Conservation (phyloP, 306 rosid species). For the Sesbania bispinosa region DNA sequence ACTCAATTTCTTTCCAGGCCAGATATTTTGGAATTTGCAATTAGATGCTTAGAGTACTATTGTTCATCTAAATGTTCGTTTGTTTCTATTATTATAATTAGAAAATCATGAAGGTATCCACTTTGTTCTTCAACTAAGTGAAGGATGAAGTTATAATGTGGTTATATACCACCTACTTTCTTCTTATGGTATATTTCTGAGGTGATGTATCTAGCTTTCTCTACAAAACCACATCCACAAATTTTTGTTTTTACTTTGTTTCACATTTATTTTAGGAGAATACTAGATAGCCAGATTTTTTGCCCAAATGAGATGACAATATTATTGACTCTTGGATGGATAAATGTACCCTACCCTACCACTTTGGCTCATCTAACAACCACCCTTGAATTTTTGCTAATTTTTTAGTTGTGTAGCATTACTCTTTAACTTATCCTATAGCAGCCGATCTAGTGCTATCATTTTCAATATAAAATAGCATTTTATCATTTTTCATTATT, state of each 20-base stretch:
- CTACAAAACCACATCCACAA: not conserved
- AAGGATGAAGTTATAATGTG: not conserved
- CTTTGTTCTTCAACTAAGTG: not conserved
- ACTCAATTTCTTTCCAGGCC: not conserved
- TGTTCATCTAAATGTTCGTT: not conserved
- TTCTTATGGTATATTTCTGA: not conserved
- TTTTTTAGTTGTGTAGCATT: not conserved
- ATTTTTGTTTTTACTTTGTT: not conserved
- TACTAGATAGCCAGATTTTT: not conserved
- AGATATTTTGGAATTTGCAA: not conserved
- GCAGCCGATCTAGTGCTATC: not conserved
- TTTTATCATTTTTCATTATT: not conserved
- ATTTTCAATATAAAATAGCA: not conserved
- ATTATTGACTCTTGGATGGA: not conserved
- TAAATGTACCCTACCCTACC: not conserved
- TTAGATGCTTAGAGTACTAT: not conserved
- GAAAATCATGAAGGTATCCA: not conserved
- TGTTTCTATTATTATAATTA: slow-evolving; percentile 2
- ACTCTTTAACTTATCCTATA: not conserved
- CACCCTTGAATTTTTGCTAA: not conserved
- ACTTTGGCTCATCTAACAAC: not conserved
- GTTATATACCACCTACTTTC: not conserved
- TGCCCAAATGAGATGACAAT: not conserved
- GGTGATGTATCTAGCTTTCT: not conserved
- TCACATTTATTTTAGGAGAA: not conserved